phyloP scores from a whole-genome alignment of 2,329 filamentous ascomycete genomes.

The Neofusicoccum ribis region DNA sequence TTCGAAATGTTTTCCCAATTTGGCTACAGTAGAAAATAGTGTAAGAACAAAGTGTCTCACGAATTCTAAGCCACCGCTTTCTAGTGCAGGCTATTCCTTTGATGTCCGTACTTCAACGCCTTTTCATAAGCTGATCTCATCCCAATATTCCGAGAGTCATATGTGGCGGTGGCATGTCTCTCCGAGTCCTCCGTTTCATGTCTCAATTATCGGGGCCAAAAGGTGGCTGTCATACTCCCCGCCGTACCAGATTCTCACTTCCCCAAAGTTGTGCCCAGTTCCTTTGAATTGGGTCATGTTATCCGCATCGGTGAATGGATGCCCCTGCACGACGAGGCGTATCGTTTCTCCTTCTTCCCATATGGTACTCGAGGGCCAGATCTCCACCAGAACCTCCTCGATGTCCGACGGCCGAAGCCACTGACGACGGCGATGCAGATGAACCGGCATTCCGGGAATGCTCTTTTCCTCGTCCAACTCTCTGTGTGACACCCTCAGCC shows the following conservation, averaged over 20 bases:
- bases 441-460: neutral
- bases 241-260: neutral
- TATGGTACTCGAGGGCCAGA: constrained; percentile 50
- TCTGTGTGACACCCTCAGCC: constrained; percentile 48
- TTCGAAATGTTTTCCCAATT: neutral
- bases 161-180: no score
- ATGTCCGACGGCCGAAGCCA: constrained; percentile 44
- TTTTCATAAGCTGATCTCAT: no score
- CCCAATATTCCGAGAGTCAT: no score
- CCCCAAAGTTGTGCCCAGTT: neutral
- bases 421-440: constrained; percentile 36
- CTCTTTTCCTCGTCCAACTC: constrained; percentile 28
- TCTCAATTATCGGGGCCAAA: neutral
- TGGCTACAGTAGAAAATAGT: no score
- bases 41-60: no score
- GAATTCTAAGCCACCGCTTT: no score
- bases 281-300: neutral
- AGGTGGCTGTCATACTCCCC: neutral
- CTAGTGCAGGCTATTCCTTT: no score
- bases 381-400: constrained; percentile 50
- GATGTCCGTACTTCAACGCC: no score
- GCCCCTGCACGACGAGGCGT: neutral
- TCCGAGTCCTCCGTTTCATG: no score
- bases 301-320: neutral
- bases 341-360: constrained; percentile 44